Evolutionary conservation across 805 yeast species (phyloP).

Genomic region (Myxozyma neotropica): DNA sequence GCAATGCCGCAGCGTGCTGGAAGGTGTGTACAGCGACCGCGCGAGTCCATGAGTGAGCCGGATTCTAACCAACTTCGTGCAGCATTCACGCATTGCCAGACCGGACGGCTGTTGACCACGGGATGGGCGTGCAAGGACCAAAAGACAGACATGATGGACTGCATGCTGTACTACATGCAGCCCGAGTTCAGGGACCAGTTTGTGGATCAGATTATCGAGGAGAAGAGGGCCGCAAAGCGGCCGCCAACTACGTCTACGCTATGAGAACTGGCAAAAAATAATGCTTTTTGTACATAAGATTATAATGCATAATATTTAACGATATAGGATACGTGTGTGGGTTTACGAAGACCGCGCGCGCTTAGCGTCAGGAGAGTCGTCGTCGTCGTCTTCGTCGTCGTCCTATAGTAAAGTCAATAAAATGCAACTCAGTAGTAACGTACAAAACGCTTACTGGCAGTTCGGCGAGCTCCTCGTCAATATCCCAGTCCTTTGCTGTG

Average conservation of each 20-base stretch:
- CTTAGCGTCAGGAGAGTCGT: constrained; percentile 8
- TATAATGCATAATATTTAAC: not conserved
- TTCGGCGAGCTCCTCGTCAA: constrained; percentile 51
- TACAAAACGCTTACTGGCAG: not conserved
- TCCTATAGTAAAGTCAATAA: not conserved
- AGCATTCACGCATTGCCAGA: constrained; percentile 68
- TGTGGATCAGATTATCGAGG: constrained; percentile 62
- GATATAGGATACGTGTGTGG: too few species aligned
- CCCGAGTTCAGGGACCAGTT: constrained; percentile 65
- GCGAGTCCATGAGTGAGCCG: too few species aligned
- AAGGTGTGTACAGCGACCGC: constrained; percentile 23
- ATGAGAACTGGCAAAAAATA: not conserved
- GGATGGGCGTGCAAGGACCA: constrained; percentile 66
- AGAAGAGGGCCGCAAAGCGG: constrained; percentile 44
- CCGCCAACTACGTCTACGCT: not conserved
- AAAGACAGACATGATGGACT: constrained; percentile 60
- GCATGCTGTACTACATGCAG: constrained; percentile 60
- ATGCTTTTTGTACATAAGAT: not conserved
- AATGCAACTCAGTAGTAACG: not conserved
- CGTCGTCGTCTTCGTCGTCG: constrained; percentile 12
- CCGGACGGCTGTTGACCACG: constrained; percentile 61
- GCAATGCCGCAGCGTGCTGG: constrained; percentile 20
- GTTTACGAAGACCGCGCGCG: constrained; percentile 5
- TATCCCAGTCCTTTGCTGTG: constrained; percentile 74
- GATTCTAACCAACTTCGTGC: too few species aligned